Base-by-base conservation (phyloP, 805 yeast genomes). In the Candida vartiovaarae region DNA sequence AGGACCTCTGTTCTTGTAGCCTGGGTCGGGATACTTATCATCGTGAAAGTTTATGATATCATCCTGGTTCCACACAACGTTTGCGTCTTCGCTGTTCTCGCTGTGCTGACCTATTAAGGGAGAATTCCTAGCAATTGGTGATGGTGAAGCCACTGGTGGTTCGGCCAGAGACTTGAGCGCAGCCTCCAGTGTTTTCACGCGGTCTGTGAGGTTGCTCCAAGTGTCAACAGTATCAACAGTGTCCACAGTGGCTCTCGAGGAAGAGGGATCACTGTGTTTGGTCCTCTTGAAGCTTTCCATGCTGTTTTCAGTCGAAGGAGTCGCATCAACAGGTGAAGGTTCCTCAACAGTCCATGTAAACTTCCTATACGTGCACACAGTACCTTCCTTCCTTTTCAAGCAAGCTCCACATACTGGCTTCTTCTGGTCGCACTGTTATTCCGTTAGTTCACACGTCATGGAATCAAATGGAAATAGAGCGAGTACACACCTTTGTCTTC, bases 1-100 rank as follows among this genome's bases (percentile, higher is more conserved):
- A 0, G 53, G 44, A 4, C 61, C 61, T 24, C 52, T 56, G 5
- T 41, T 25, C 1, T 50, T 41, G 34, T 50, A 34, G 1, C 53
- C 43, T 2, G 49, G 38, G 8, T 42, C 39, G 15, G 42, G 40
- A 26, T 36, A 46, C 29, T 27, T 30, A 11, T 39, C 42, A 24
- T 36, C 38, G 29, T 46, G 48, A 41, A 49, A 49, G n/a, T 41
- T 34, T 15, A 47, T 33, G 8, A 6, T 3, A 3, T 42, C 37
- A 25, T 5, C 26, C 23, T 20, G 15, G 15, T 32, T 20, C 33
- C 20, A 3, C 6, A 32, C 11, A 6, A 9, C 6, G 15, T 32
- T 9, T 9, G 33, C 6, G 33, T 8, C 32, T 29, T 29, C 10
- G 32, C 20, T 15, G 20, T 15, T 15, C 20, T 15, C 20, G 20